Conservation (phyloP, 1,284 basidiomycete species). For the Austroboletus novae-zelandiae region DNA sequence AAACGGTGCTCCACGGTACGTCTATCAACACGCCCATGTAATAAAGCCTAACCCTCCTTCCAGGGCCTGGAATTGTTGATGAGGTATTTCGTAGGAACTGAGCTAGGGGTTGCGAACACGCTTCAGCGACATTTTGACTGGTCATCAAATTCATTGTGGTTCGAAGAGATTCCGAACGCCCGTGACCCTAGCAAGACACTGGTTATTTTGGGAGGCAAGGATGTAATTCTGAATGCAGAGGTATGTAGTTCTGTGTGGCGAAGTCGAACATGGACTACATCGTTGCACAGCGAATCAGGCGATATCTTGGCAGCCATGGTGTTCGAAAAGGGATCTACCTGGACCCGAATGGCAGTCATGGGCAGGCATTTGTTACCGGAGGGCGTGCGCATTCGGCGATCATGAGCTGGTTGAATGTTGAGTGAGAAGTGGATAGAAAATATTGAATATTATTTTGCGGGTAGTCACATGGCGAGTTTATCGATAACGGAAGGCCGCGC, state of each 20-base stretch:
- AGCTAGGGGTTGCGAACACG: conserved; percentile 83
- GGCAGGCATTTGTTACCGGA: conserved; percentile 63
- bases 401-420: conserved; percentile 55
- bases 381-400: conserved; percentile 58
- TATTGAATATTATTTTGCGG: not conserved
- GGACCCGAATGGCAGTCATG: conserved; percentile 69
- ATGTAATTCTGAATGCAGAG: conserved; percentile 73
- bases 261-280: not conserved
- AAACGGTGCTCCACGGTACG: conserved; percentile 58
- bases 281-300: conserved; percentile 59
- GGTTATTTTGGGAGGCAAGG: conserved; percentile 79
- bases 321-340: conserved; percentile 68
- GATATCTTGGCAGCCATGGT: conserved; percentile 76
- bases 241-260: conserved; percentile 36
- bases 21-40: conserved; percentile 8
- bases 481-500: conserved; percentile 24
- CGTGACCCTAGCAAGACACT: conserved; percentile 56
- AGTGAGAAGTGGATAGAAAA: not conserved
- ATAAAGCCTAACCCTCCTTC: conserved; percentile 10
- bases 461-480: conserved; percentile 4
- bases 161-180: conserved; percentile 82
- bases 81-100: conserved; percentile 83
- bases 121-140: conserved; percentile 84
- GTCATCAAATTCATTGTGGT: conserved; percentile 87
- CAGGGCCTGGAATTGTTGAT: conserved; percentile 78